Conservation (phyloP, 2,329 filamentous ascomycete species). For the Xylariaceae sp. region DNA sequence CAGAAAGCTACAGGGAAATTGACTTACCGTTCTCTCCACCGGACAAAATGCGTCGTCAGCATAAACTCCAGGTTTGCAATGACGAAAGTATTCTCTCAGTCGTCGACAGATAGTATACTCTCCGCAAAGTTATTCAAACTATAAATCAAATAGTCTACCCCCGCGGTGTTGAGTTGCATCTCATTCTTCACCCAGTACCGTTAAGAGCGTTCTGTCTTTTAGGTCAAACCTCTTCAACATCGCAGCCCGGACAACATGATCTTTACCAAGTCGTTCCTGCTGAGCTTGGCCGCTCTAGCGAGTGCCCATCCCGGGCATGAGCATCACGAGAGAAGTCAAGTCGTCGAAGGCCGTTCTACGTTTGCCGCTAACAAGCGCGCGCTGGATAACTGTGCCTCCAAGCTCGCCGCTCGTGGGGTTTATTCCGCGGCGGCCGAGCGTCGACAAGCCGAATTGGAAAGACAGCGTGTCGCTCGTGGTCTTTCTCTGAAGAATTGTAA, state of each 20-base stretch:
- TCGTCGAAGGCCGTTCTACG: neutral
- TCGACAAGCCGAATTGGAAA: neutral
- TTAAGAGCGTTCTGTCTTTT: too few relatives aligned
- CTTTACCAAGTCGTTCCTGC: slow-evolving; percentile 1
- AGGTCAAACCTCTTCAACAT: too few relatives aligned
- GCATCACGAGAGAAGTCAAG: neutral
- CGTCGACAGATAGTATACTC: too few relatives aligned
- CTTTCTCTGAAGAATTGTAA: neutral
- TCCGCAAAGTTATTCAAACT: too few relatives aligned
- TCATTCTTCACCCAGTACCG: too few relatives aligned
- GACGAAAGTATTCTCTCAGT: too few relatives aligned
- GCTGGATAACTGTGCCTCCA: neutral
- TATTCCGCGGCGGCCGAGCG: slow-evolving; percentile 1
- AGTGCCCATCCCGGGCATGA: slow-evolving; percentile 6
- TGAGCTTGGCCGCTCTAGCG: slow-evolving; percentile 1
- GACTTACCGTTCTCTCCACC: too few relatives aligned
- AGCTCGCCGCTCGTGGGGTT: slow-evolving; percentile 1
- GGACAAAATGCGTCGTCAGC: too few relatives aligned
- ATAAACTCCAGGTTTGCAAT: too few relatives aligned
- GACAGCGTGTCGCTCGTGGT: neutral
- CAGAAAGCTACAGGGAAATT: too few relatives aligned
- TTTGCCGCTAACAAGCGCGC: slow-evolving; percentile 3
- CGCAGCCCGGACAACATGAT: neutral
- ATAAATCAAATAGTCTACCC: too few relatives aligned
- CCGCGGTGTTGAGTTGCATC: too few relatives aligned